Evolutionary conservation across 495 filamentous ascomycete genomes (phyloP).

Genomic region (Penicillium bovifimosum): DNA sequence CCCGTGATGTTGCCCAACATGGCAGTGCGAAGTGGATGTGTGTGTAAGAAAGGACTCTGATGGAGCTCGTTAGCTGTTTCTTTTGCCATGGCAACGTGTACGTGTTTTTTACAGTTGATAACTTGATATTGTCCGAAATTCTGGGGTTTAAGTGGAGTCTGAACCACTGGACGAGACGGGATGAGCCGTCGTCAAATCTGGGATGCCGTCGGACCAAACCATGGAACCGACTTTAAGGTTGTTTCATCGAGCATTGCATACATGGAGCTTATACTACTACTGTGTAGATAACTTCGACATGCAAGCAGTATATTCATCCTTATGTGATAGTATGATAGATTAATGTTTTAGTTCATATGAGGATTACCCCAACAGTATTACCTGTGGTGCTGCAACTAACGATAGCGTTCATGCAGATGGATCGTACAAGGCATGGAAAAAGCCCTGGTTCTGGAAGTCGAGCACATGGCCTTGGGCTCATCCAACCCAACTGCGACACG

Average conservation of each 20-base stretch:
- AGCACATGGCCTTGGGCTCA: slow-evolving; percentile 20
- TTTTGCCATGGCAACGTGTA: slow-evolving; percentile 29
- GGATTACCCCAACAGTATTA: background rate
- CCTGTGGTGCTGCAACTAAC: slow-evolving; percentile 9
- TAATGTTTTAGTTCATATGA: background rate
- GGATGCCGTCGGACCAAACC: slow-evolving; percentile 19
- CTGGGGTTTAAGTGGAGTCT: slow-evolving; percentile 20
- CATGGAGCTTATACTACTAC: slow-evolving; percentile 4
- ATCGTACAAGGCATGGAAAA: slow-evolving; percentile 14
- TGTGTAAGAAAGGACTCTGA: slow-evolving; percentile 11
- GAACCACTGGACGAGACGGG: slow-evolving; percentile 30
- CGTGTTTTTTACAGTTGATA: slow-evolving; percentile 8
- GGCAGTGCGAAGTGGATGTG: slow-evolving; percentile 8
- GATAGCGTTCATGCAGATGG: slow-evolving; percentile 23
- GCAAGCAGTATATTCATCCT: too few relatives aligned
- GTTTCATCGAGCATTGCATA: background rate
- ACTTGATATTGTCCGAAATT: slow-evolving; percentile 4
- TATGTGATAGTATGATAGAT: background rate
- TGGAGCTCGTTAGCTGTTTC: slow-evolving; percentile 6
- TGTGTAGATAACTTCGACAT: background rate
- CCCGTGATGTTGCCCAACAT: slow-evolving; percentile 34
- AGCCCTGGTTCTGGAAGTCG: slow-evolving; percentile 20
- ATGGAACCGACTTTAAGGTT: slow-evolving; percentile 14
- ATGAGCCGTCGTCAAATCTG: slow-evolving; percentile 16
- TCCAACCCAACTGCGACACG: slow-evolving; percentile 25